Base-by-base conservation (phyloP, 2,329 filamentous ascomycete genomes). In the Fusarium torulosum region DNA sequence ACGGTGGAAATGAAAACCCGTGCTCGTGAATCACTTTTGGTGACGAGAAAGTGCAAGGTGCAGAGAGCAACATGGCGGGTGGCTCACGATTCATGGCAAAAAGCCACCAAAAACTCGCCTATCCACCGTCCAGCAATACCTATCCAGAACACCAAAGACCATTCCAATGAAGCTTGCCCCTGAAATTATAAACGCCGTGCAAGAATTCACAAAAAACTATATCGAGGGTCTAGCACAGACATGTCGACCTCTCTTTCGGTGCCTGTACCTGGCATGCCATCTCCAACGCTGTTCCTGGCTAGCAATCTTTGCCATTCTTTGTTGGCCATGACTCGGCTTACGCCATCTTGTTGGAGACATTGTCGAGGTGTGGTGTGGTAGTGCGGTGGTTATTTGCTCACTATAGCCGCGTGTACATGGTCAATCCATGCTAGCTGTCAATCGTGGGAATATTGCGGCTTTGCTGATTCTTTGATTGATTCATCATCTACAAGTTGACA, bases 401-500 rank as follows among this genome's bases (percentile, higher is more conserved):
- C 25, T 43, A 37, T 31, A 53, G 49, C 20, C 31, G 27, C 66
- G 27, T 58, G 40, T 47, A 40, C 49, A 47, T 43, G 27, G 42
- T 29, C 35, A 21, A 55, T 42, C 54, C 51, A 47, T 66, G 45
- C 46, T 56, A 68, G 57, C 61, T 52, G 66, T 58, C 56, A 69
- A 43, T 57, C 49, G 47, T 66, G 66, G 66, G 35, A 59, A 63
- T 69, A 66, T 45, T 51, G 50, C 66, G 62, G 66, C 47, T 60
- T 67, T 67, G 43, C 46, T 37, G 43, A 46, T 53, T 50, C 13
- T 46, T 65, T 59, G 43, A 38, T 65, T 53, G 29, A 50, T 49
- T 43, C 41, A 54, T 57, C 58, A 51, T 61, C 54, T 71, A 92
- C 63, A 93, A 78, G 75, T 89, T 91, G 73, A 91, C 91, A 8